Base-by-base conservation (phyloP, 2,329 filamentous ascomycete species). In the Fusarium robinianum region DNA sequence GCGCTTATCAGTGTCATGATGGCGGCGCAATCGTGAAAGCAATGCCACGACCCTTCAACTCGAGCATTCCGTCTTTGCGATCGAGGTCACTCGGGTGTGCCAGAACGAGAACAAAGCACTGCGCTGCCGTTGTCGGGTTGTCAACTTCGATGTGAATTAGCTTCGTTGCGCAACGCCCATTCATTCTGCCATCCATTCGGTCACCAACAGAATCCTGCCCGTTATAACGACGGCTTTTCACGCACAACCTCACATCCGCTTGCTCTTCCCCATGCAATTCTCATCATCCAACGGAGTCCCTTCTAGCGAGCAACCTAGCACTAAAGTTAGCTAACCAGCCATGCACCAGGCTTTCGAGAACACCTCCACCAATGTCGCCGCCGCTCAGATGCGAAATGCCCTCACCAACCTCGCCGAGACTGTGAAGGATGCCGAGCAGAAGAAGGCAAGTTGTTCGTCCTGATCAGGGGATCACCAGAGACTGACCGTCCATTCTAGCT, bases 301-400 rank as follows among this genome's bases (percentile, higher is more conserved):
- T 16, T 7, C 2, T 24, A 30, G 12, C n/a, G 11, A 6, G 9
- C 10, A 30, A n/a, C 7, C 36, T 38, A 33, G 15, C 35, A 8
- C 10, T 29, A 29, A 14, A 33, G 23, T 18, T 26, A 39, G 59
- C 63, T 69, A 61, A 70, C 53, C 8, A 34, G 41, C 15, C 38
- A 39, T 48, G 41, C 3, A 18, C 25, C 63, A 97, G 94, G 94
- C 94, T 53, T 99, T 99, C 71, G 94, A 99, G 76, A 97, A 97
- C 83, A 95, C 94, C 61, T 96, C 92, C 43, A 99, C 94, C 67
- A 96, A 90, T 64, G 92, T 99, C 58, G 94, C 94, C 52, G 94
- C 94, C 43, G 95, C 91, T 49, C 94, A 99, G 78, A 99, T 99
- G 94, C 90, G 94, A 73, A 99, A 99, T 81, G 81, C 90, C 51